phyloP scores from a whole-genome alignment of 768 basidiomycete species.

The Pulveroboletus sp. region DNA sequence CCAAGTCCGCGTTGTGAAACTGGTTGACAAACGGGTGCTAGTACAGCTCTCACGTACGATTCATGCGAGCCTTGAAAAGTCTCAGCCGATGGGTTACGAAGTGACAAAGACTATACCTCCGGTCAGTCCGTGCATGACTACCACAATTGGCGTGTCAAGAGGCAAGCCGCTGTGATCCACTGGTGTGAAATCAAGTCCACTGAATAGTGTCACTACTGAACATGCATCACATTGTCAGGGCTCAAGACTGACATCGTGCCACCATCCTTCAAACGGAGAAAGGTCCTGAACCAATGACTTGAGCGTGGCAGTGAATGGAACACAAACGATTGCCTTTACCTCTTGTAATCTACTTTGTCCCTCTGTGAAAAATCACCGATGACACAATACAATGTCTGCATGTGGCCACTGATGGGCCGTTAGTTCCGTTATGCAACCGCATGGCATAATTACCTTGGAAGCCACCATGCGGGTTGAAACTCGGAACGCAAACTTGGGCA shows the following conservation, averaged over 20 bases:
- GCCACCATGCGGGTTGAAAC: constrained; percentile 33
- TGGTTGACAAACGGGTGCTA: constrained; percentile 68
- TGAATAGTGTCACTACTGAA: constrained; percentile 7
- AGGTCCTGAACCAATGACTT: constrained; percentile 19
- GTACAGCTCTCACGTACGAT: constrained; percentile 80
- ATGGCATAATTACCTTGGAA: constrained; percentile 23
- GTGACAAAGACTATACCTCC: constrained; percentile 23
- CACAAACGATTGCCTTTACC: constrained; percentile 12
- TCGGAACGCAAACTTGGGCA: constrained; percentile 28
- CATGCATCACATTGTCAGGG: background rate
- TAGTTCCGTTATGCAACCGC: constrained; percentile 6
- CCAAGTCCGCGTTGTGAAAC: constrained; percentile 81
- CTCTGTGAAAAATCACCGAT: constrained; percentile 30
- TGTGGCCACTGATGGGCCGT: constrained; percentile 26
- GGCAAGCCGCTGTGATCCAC: constrained; percentile 20
- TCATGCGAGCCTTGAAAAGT: constrained; percentile 71
- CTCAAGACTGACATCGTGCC: constrained; percentile 30
- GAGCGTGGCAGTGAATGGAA: constrained; percentile 1
- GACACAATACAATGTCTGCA: constrained; percentile 32
- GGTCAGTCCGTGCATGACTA: constrained; percentile 32
- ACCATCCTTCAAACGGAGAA: constrained; percentile 29
- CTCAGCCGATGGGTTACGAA: constrained; percentile 1
- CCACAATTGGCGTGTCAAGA: constrained; percentile 28
- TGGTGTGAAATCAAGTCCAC: constrained; percentile 33
- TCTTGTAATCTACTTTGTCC: constrained; percentile 31